Evolutionary conservation across 2,329 filamentous ascomycete genomes (phyloP), one percentile per base, ranked within the genome.

Genomic region (Penicillium sp.): DNA sequence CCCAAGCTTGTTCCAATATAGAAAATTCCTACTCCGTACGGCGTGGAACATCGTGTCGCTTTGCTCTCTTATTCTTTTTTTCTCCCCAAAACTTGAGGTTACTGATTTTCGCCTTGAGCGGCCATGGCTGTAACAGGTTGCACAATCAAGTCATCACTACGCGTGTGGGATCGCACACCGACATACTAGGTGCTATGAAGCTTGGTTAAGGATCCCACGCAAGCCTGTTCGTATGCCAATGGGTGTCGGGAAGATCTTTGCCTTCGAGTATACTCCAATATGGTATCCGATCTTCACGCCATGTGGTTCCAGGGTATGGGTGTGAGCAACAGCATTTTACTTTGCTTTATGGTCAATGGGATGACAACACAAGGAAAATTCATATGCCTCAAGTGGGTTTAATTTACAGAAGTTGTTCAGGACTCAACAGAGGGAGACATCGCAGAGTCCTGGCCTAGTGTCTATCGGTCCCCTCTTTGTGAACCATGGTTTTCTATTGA

Each of bases 361-460:
- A 44, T 51, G 51, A 54, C 9, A 52, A 59, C 46, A 56, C 47
- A 60, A 66, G 62, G 55, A 60, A 64, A 62, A 44, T 66, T 65
- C 64, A 68, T 67, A 66, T 68, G 68, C 68, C 71, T 66, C 64
- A 64, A 66, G 66, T 66, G 70, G 62, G 65, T 63, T 68, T 71
- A 71, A 70, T 71, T 70, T 72, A 71, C 69, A 71, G 66, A 66
- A 62, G 61, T 56, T 62, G 53, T 62, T 64, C 58, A 60, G 66
- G 64, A 63, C 65, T 64, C 50, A 62, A 67, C 61, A 64, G 58
- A 54, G 58, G 52, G 62, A 62, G 61, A 64, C 57, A 59, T 64
- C 67, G 69, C 64, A 69, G 53, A 66, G 67, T 73, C 68, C 63
- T 67, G 66, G 50, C 65, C 66, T 67, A 69, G 61, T 69, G 56